phyloP scores from a whole-genome alignment of 2,329 filamentous ascomycete species.

The Colletotrichum paranaense region DNA sequence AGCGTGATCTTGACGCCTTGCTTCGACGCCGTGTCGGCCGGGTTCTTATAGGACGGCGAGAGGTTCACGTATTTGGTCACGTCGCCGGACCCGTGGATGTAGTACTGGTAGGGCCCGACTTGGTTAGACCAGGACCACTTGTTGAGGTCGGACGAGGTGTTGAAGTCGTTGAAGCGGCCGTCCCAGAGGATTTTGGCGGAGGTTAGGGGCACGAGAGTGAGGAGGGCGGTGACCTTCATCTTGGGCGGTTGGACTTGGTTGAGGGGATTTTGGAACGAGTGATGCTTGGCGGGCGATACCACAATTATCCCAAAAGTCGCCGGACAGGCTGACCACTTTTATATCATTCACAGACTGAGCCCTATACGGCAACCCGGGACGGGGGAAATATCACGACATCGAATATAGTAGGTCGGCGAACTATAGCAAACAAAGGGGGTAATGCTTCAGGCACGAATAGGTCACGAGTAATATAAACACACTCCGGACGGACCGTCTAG shows the following conservation, averaged over 20 bases:
- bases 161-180: slow-evolving; percentile 72
- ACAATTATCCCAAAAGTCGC: too few relatives aligned
- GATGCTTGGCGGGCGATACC: background rate
- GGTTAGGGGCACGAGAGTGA: slow-evolving; percentile 17
- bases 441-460: background rate
- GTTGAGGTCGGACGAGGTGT: slow-evolving; percentile 64
- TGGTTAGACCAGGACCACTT: slow-evolving; percentile 76
- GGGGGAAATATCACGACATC: slow-evolving; percentile 14
- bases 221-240: slow-evolving; percentile 21
- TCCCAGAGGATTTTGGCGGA: slow-evolving; percentile 65
- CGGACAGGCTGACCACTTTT: background rate
- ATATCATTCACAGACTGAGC: background rate
- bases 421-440: background rate
- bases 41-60: slow-evolving; percentile 71
- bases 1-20: slow-evolving; percentile 79
- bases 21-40: slow-evolving; percentile 68
- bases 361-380: background rate
- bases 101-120: slow-evolving; percentile 79
- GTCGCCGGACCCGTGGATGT: slow-evolving; percentile 73
- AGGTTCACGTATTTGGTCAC: slow-evolving; percentile 72
- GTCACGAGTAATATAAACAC: slow-evolving; percentile 28
- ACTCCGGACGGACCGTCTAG: slow-evolving; percentile 21
- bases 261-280: background rate
- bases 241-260: background rate
- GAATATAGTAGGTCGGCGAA: background rate